Conservation (phyloP, 2,329 filamentous ascomycete species). For the Colletotrichum horii region DNA sequence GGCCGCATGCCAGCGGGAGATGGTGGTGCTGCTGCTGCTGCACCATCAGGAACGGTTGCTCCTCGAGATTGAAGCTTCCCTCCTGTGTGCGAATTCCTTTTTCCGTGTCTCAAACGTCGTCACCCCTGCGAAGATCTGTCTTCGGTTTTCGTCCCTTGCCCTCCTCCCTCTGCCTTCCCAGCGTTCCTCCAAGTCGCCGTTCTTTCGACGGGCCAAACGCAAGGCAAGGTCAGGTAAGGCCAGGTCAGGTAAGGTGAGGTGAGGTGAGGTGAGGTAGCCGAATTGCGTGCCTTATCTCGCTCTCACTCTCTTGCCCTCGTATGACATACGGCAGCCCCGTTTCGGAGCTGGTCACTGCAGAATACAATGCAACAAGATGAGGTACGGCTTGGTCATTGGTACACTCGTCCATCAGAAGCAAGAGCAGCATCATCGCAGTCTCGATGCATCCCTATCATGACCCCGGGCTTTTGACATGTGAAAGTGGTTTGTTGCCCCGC, state of each 20-base stretch:
- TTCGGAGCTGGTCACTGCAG: background rate
- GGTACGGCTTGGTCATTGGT: background rate
- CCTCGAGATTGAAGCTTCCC: background rate
- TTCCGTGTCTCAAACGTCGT: background rate
- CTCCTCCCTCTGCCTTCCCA: background rate
- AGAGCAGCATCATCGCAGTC: background rate
- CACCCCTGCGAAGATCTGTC: background rate
- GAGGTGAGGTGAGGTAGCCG: background rate
- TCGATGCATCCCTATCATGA: conserved; percentile 10
- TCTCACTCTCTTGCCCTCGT: background rate
- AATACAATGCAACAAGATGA: background rate
- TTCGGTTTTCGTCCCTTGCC: background rate
- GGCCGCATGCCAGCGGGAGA: background rate
- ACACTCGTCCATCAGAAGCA: background rate
- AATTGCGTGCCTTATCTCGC: background rate
- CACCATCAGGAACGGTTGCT: background rate
- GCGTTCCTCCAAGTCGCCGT: background rate
- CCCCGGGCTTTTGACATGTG: conserved; percentile 17
- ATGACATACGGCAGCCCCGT: background rate
- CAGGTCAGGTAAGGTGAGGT: too few species aligned
- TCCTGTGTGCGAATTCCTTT: background rate
- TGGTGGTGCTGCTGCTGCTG: background rate
- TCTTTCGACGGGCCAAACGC: background rate
- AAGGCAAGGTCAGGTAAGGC: background rate
- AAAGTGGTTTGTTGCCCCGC: conserved; percentile 10